Conservation (phyloP, 371 early-diverging fungal genomes). For the Rhizopus sp. region DNA sequence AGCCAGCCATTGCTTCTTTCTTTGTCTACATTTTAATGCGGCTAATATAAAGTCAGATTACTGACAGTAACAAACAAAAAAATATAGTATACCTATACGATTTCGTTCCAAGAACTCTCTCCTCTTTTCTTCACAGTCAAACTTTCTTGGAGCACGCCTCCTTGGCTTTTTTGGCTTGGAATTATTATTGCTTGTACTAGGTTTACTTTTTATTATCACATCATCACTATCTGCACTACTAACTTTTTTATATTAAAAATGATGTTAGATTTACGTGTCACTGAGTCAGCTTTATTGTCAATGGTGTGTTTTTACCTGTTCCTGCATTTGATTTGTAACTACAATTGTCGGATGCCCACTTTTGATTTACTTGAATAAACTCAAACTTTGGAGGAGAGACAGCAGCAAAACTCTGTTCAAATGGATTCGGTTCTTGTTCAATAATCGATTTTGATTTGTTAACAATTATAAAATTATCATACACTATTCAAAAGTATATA, state of each 20-base stretch:
- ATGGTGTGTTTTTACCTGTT: conserved; percentile 3
- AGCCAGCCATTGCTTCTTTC: conserved; percentile 64
- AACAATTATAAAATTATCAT: no score
- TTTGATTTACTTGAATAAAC: background rate
- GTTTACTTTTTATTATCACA: background rate
- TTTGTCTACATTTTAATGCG: conserved; percentile 68
- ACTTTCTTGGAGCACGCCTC: conserved; percentile 5
- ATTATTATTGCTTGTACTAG: background rate
- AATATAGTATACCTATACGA: conserved; percentile 56
- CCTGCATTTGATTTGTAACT: background rate
- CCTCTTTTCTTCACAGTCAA: conserved; percentile 64
- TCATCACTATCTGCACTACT: conserved; percentile 8
- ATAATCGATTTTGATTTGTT: no score
- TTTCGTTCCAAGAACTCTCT: conserved; percentile 77
- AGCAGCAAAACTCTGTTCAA: conserved; percentile 15
- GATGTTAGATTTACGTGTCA: background rate
- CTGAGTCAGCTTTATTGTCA: background rate
- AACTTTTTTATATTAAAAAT: conserved; percentile 4
- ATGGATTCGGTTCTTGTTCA: conserved; percentile 14
- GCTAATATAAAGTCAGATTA: conserved; percentile 31
- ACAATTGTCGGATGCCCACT: background rate
- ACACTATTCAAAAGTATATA: no score
- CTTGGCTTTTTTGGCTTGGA: conserved; percentile 3
- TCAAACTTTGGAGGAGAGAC: background rate
- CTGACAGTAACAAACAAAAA: background rate